A percentile compares a stretch with the other conserved stretches of the same genome.
These are phyloP conservation scores for Emericellopsis terricola DNA, from an alignment of 495 filamentous ascomycete genomes.

Conservation along the genomic window DNA sequence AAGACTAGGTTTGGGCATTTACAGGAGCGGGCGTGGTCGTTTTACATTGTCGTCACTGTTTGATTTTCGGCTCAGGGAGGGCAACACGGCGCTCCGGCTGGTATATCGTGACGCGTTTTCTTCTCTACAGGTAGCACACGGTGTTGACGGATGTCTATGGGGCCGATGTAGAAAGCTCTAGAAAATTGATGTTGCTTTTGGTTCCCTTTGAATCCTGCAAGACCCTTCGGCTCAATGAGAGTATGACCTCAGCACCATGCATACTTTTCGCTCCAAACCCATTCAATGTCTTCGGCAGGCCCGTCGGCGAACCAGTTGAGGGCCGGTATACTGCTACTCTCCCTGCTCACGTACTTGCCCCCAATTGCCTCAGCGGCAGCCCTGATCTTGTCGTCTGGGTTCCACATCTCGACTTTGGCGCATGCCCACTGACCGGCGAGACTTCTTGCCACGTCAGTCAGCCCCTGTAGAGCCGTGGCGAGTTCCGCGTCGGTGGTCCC, in stretches of 20 bases:
- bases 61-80: background rate
- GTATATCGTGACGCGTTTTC: background rate
- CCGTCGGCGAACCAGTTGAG: conserved; percentile 34
- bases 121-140: background rate
- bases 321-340: conserved; percentile 31
- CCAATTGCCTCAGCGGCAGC: conserved; percentile 14
- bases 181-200: too few relatives aligned
- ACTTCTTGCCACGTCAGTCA: conserved; percentile 13
- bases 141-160: background rate
- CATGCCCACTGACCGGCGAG: conserved; percentile 21
- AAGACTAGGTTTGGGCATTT: background rate
- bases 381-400: conserved; percentile 19
- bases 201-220: too few relatives aligned
- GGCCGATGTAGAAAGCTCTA: too few relatives aligned
- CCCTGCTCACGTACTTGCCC: conserved; percentile 18
- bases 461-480: conserved; percentile 37
- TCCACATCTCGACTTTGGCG: conserved; percentile 32
- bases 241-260: conserved; percentile 90
- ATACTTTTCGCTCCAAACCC: conserved; percentile 86
- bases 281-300: conserved; percentile 42
- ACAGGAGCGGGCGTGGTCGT: background rate
- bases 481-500: conserved; percentile 25
- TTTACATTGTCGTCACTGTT: too few relatives aligned
- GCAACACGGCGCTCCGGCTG: background rate
- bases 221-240: too few relatives aligned